phyloP scores from a whole-genome alignment of 352 stramenopile genomes.

The Pythium pectinolyticum region DNA sequence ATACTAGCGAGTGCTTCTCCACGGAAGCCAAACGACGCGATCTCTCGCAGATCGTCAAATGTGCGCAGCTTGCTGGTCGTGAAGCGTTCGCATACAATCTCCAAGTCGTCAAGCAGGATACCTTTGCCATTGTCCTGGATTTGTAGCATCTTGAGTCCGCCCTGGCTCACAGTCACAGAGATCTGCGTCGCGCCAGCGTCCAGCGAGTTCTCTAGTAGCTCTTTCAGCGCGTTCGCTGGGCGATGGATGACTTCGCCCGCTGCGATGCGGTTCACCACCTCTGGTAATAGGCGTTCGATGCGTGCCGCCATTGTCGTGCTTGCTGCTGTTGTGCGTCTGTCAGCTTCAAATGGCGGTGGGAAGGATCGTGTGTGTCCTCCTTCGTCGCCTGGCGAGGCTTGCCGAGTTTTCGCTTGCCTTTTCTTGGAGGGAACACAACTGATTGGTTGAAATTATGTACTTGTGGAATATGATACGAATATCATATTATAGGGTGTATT shows the following conservation, averaged over 20 bases:
- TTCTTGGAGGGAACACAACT: slow-evolving; percentile 44
- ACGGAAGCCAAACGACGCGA: slow-evolving; percentile 98
- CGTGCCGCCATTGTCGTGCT: slow-evolving; percentile 23
- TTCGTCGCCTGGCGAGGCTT: background rate
- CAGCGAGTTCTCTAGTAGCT: slow-evolving; percentile 98
- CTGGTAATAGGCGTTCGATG: slow-evolving; percentile 87
- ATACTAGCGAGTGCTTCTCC: slow-evolving; percentile 98
- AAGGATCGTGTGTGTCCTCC: background rate
- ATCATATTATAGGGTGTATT: background rate
- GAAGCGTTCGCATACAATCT: slow-evolving; percentile 96
- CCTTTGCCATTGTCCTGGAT: slow-evolving; percentile 95
- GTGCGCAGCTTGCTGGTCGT: slow-evolving; percentile 96
- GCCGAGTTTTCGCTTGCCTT: slow-evolving; percentile 5
- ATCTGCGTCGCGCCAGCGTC: slow-evolving; percentile 93
- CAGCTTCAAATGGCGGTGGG: background rate
- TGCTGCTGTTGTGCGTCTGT: background rate
- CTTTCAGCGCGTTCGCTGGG: slow-evolving; percentile 94
- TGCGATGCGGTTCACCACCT: slow-evolving; percentile 95
- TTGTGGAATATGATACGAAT: slow-evolving; percentile 9
- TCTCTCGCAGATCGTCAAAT: slow-evolving; percentile 94
- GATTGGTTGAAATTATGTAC: slow-evolving; percentile 31
- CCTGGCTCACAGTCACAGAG: slow-evolving; percentile 72
- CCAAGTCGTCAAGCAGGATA: slow-evolving; percentile 91
- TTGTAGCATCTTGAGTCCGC: slow-evolving; percentile 92
- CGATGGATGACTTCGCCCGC: slow-evolving; percentile 95